phyloP scores from a whole-genome alignment of 2,329 filamentous ascomycete genomes.

The Cercospora sp. region DNA sequence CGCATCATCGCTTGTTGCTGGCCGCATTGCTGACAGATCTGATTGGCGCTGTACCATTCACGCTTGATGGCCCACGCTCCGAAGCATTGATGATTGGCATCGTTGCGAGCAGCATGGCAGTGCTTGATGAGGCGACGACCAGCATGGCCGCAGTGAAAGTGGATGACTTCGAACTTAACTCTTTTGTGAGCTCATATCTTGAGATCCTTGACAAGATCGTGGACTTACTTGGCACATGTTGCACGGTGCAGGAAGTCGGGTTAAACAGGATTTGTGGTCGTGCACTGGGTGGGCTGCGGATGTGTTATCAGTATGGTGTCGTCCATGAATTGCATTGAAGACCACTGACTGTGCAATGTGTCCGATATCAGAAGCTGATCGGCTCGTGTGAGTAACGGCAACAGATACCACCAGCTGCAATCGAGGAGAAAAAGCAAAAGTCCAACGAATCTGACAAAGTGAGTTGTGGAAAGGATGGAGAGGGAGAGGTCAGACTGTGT shows the following conservation, averaged over 20 bases:
- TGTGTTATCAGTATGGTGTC: not conserved
- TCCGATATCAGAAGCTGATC: not conserved
- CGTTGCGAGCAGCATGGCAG: constrained; percentile 74
- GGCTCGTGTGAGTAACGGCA: not conserved
- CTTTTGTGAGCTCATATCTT: not conserved
- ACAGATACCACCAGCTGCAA: not conserved
- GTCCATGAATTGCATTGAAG: not conserved
- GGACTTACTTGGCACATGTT: constrained; percentile 35
- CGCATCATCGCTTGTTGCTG: constrained; percentile 29
- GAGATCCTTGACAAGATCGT: not conserved
- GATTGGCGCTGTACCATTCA: constrained; percentile 58
- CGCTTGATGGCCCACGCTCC: constrained; percentile 64
- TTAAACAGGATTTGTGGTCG: not conserved
- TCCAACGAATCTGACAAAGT: not conserved
- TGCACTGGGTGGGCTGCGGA: not conserved
- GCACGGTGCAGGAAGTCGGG: not conserved
- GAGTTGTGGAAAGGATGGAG: not conserved
- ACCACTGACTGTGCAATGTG: not conserved
- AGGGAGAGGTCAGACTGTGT: not conserved
- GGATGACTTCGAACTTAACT: constrained; percentile 63
- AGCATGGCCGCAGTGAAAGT: constrained; percentile 65
- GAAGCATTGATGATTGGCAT: constrained; percentile 67
- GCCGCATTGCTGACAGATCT: constrained; percentile 50
- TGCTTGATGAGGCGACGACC: constrained; percentile 62
- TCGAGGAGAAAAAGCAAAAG: not conserved